Evolutionary conservation across 1,284 basidiomycete species (phyloP).

Genomic region (Gomphus bonarii): DNA sequence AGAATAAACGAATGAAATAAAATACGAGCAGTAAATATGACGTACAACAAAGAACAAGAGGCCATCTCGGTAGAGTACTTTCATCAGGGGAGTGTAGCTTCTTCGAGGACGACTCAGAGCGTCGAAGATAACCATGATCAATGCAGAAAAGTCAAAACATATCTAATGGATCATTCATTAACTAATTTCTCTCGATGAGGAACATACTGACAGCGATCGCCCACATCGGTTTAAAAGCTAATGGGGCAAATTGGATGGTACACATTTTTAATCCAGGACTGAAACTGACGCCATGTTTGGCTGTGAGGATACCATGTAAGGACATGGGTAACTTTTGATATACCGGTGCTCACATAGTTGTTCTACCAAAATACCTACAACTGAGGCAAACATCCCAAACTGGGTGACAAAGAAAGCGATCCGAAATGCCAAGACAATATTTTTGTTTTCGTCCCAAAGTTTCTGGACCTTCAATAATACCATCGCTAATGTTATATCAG

Average conservation of each 20-base stretch:
- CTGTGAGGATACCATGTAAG: background rate
- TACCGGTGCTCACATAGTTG: background rate
- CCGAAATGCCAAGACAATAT: background rate
- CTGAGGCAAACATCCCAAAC: background rate
- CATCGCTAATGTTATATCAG: background rate
- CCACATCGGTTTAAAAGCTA: background rate
- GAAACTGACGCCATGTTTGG: background rate
- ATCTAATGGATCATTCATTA: background rate
- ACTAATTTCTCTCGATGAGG: background rate
- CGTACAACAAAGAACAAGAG: slow-evolving; percentile 18
- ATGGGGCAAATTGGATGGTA: background rate
- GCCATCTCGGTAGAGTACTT: slow-evolving; percentile 21
- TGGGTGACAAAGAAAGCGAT: background rate
- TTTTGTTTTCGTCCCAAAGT: background rate
- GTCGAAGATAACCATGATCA: slow-evolving; percentile 20
- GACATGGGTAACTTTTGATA: background rate
- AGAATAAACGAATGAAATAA: background rate
- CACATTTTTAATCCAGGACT: no score
- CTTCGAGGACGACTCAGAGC: slow-evolving; percentile 23
- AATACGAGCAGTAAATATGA: background rate
- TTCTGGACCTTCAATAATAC: background rate
- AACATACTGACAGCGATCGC: background rate
- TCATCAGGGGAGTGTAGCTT: slow-evolving; percentile 17
- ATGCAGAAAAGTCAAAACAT: slow-evolving; percentile 20
- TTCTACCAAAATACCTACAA: background rate